Percentiles rank a stretch among this genome's conserved stretches.
phyloP scores from a whole-genome alignment of 2,329 filamentous ascomycete genomes.

The Ophiostoma sp. region DNA sequence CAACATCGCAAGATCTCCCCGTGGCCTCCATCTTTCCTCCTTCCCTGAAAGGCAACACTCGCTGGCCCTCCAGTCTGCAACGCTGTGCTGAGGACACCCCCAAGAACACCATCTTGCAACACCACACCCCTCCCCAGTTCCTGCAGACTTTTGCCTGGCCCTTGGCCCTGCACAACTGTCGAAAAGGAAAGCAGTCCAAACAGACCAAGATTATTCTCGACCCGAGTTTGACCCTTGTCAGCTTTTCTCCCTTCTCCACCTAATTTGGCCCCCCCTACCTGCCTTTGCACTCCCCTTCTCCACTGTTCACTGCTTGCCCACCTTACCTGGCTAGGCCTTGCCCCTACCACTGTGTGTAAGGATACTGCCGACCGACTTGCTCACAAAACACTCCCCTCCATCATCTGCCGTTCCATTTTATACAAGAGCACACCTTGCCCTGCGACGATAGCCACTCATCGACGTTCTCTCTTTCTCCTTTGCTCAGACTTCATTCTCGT shows the following conservation, averaged over 20 bases:
- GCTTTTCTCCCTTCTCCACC: constrained; percentile 21
- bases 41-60: constrained; percentile 52
- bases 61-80: constrained; percentile 42
- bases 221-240: constrained; percentile 21
- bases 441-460: constrained; percentile 41
- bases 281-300: constrained; percentile 30
- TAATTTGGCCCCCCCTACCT: constrained; percentile 20
- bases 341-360: constrained; percentile 31
- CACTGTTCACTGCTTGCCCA: constrained; percentile 25
- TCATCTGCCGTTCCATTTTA: constrained; percentile 50
- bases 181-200: background rate
- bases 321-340: constrained; percentile 41
- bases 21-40: constrained; percentile 46
- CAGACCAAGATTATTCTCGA: constrained; percentile 24
- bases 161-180: constrained; percentile 24
- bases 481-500: constrained; percentile 35
- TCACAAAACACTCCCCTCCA: constrained; percentile 51
- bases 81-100: constrained; percentile 38
- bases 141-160: constrained; percentile 9
- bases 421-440: constrained; percentile 52
- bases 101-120: constrained; percentile 22
- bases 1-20: constrained; percentile 39
- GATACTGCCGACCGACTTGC: constrained; percentile 49
- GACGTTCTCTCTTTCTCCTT: constrained; percentile 29
- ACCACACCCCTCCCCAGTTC: constrained; percentile 25